Evolutionary conservation across 495 filamentous ascomycete genomes (phyloP).

Genomic region (Pyrenula massariospora): DNA sequence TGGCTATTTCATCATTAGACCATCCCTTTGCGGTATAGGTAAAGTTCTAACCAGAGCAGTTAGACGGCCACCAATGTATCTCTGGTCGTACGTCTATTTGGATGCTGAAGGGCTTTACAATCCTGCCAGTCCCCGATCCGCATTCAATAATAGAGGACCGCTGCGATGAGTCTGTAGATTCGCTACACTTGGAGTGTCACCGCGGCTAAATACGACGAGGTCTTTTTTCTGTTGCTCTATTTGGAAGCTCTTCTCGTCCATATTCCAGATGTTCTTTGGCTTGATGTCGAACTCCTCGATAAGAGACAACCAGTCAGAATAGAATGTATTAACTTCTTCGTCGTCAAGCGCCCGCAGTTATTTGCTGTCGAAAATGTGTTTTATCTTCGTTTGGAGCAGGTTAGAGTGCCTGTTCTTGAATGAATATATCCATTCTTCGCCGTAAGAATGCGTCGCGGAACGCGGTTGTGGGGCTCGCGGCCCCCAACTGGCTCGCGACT

Average conservation of each 20-base stretch:
- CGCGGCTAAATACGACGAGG: not conserved
- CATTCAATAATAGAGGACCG: not conserved
- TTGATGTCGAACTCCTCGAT: not conserved
- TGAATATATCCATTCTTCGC: not conserved
- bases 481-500: too few species aligned
- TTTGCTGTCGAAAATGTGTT: not conserved
- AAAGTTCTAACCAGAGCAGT: too few species aligned
- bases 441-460: too few species aligned
- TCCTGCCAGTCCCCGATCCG: not conserved
- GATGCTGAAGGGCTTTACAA: not conserved
- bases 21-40: too few species aligned
- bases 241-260: not conserved
- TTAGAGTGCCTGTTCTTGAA: not conserved
- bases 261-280: not conserved
- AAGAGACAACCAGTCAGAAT: not conserved
- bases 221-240: not conserved
- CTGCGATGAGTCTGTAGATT: not conserved
- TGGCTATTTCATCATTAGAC: too few species aligned
- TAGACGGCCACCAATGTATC: not conserved
- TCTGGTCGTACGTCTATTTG: not conserved
- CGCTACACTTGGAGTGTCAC: not conserved
- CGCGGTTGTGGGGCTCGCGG: too few species aligned
- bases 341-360: not conserved
- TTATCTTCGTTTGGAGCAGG: not conserved
- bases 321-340: not conserved